phyloP scores from a whole-genome alignment of 495 filamentous ascomycete species.

The Oidiodendron maius region DNA sequence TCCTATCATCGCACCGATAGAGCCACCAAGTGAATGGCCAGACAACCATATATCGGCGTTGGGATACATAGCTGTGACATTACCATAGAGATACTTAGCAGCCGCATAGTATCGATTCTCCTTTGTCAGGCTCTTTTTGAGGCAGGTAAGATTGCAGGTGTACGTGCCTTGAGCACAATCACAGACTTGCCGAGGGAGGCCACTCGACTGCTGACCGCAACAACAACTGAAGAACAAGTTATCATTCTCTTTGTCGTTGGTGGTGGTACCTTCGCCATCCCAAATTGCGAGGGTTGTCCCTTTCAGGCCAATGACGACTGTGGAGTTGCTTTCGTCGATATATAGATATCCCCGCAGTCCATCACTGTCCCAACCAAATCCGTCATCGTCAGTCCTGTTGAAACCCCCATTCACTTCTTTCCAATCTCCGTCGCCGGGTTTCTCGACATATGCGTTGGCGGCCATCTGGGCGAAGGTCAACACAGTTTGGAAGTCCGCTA shows the following conservation, averaged over 20 bases:
- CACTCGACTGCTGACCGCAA: constrained; percentile 85
- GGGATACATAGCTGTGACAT: constrained; percentile 86
- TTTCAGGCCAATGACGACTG: constrained; percentile 87
- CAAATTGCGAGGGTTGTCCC: constrained; percentile 87
- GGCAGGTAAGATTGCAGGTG: constrained; percentile 85
- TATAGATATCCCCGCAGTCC: constrained; percentile 91
- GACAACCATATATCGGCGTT: constrained; percentile 65
- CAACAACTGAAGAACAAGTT: constrained; percentile 98
- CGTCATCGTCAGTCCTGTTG: constrained; percentile 76
- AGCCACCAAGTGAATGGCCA: constrained; percentile 76
- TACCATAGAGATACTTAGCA: constrained; percentile 79
- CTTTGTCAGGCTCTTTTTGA: constrained; percentile 63
- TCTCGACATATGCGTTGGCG: constrained; percentile 78
- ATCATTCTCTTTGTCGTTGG: constrained; percentile 96
- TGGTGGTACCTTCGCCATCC: constrained; percentile 90
- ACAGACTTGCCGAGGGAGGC: constrained; percentile 84
- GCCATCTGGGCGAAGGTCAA: constrained; percentile 82
- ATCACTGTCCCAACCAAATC: constrained; percentile 91
- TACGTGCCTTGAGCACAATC: constrained; percentile 81
- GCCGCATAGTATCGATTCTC: constrained; percentile 90
- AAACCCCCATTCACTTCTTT: constrained; percentile 71
- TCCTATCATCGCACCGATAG: constrained; percentile 77
- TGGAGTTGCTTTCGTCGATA: constrained; percentile 75
- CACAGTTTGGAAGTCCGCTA: constrained; percentile 81
- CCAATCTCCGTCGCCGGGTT: constrained; percentile 70